Evolutionary conservation across 2,329 filamentous ascomycete genomes (phyloP).

Genomic region (Trichoderma arundinaceum): DNA sequence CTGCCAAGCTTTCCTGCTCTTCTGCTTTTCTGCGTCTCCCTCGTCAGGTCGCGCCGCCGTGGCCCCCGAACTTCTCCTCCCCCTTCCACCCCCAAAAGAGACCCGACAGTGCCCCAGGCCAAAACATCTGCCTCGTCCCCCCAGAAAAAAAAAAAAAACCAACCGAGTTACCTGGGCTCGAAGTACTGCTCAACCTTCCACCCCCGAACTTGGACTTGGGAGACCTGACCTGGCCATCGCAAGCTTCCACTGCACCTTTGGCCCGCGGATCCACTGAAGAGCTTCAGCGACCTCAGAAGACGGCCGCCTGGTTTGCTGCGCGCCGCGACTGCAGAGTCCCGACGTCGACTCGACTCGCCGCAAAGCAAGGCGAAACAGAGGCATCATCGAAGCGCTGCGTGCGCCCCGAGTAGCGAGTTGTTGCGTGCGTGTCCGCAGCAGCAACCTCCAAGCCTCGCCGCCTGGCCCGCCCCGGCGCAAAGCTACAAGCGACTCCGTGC

Average conservation of each 20-base stretch:
- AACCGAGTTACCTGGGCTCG: conserved; percentile 48
- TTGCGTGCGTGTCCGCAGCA: conserved; percentile 9
- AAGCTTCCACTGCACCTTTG: conserved; percentile 31
- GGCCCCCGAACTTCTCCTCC: conserved; percentile 38
- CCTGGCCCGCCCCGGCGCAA: no score
- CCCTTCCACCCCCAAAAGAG: conserved; percentile 26
- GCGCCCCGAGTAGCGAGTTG: not conserved
- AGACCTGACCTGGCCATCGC: conserved; percentile 31
- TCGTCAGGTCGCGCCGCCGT: conserved; percentile 31
- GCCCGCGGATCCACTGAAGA: conserved; percentile 12
- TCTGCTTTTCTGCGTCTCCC: conserved; percentile 14
- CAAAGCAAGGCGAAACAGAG: not conserved
- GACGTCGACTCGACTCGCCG: no score
- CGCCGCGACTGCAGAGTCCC: conserved; percentile 8
- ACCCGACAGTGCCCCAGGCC: conserved; percentile 31
- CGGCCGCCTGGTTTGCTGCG: no score
- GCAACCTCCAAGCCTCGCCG: no score
- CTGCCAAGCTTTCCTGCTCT: conserved; percentile 19
- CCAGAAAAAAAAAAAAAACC: conserved; percentile 31
- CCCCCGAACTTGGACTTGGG: conserved; percentile 32
- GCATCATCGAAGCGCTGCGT: conserved; percentile 10
- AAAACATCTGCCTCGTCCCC: conserved; percentile 45
- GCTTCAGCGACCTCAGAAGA: conserved; percentile 2
- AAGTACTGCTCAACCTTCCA: conserved; percentile 46
- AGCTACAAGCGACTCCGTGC: not conserved